Percentiles rank a stretch among this genome's conserved stretches.
These are phyloP conservation scores for Paspalum notatum DNA, from an alignment of 176 grass and related monocot species.

Conservation along the genomic window DNA sequence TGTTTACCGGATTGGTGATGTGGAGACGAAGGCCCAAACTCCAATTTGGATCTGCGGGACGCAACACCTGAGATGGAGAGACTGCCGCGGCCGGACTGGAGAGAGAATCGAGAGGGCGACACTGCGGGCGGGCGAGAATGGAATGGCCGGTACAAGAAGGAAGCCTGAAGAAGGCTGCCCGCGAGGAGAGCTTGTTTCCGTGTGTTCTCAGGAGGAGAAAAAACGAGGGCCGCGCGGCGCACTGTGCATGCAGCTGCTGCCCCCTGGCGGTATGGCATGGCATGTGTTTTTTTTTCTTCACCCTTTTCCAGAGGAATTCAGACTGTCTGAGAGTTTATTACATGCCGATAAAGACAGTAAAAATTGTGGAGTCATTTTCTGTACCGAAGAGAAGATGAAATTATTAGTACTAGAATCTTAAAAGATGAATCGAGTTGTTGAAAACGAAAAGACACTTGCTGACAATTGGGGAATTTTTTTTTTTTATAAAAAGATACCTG, in stretches of 20 bases:
- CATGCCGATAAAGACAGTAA: not conserved
- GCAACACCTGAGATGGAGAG: slow-evolving; percentile 6
- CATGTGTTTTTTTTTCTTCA: not conserved
- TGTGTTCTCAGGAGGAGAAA: slow-evolving; percentile 29
- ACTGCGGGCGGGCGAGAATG: slow-evolving; percentile 7
- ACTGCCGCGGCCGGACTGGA: not conserved
- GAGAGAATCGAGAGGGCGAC: slow-evolving; percentile 37
- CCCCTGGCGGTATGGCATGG: slow-evolving; percentile 1
- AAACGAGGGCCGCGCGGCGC: slow-evolving; percentile 17
- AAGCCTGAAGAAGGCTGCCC: slow-evolving; percentile 20
- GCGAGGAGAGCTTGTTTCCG: not conserved
- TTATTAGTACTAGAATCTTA: no score
- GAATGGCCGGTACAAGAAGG: slow-evolving; percentile 11
- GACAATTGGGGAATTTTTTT: no score
- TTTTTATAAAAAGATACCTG: no score
- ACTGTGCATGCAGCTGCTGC: slow-evolving; percentile 10
- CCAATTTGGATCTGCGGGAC: slow-evolving; percentile 48
- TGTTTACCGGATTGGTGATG: slow-evolving; percentile 40
- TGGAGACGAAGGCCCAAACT: slow-evolving; percentile 35
- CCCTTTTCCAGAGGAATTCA: not conserved
- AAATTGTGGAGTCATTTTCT: not conserved
- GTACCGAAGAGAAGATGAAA: no score
- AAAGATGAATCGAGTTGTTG: not conserved
- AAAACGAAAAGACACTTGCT: not conserved
- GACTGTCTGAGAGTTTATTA: not conserved